These are phyloP conservation scores for Podaxis mareebaensis DNA, from an alignment of 768 basidiomycete genomes.

Conservation along the genomic window DNA sequence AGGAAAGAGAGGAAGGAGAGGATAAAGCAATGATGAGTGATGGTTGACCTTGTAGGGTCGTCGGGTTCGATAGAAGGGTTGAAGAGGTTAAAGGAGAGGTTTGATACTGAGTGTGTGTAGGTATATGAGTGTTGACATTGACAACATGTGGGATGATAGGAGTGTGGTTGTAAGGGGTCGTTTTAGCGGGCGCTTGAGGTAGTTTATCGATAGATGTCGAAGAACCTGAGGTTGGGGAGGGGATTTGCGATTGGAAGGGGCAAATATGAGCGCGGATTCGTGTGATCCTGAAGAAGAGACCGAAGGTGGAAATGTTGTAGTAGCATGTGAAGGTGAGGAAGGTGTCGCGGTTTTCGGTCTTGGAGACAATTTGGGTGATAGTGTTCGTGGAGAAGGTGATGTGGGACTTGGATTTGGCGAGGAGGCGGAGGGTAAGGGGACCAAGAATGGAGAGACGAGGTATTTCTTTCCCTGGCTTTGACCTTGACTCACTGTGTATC, in stretches of 20 bases:
- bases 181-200: constrained; percentile 9
- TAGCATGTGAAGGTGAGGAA: constrained; percentile 10
- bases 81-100: constrained; percentile 27
- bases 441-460: too few species aligned
- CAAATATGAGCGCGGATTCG: constrained; percentile 18
- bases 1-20: constrained; percentile 15
- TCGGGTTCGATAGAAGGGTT: constrained; percentile 41
- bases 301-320: constrained; percentile 18
- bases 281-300: constrained; percentile 2
- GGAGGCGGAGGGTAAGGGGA: too few species aligned
- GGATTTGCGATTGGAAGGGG: not conserved
- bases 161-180: not conserved
- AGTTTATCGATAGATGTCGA: not conserved
- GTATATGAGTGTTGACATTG: constrained; percentile 1
- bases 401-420: not conserved
- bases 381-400: not conserved
- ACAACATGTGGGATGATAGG: not conserved
- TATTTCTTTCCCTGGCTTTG: too few species aligned
- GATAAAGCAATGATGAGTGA: constrained; percentile 30
- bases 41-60: constrained; percentile 38
- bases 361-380: not conserved
- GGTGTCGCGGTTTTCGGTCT: constrained; percentile 10
- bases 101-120: constrained; percentile 17
- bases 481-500: too few species aligned
- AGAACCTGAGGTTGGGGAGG: not conserved